phyloP scores from a whole-genome alignment of 768 basidiomycete genomes.

The Coprinopsis strossmayeri region DNA sequence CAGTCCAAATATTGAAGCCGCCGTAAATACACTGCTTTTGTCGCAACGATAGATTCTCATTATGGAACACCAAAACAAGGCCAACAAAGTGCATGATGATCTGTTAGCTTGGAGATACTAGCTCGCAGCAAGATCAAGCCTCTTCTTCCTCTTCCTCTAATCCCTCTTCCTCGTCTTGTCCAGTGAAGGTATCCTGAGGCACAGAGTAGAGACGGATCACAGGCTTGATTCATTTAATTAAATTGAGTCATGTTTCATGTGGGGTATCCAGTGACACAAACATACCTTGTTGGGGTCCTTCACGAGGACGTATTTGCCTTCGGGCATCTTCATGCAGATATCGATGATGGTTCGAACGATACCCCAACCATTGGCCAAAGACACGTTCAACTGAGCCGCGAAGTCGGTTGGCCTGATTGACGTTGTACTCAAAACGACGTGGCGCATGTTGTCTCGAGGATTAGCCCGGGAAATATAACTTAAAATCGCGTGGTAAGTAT shows the following conservation, averaged over 20 bases:
- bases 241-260: slow-evolving; percentile 10
- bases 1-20: slow-evolving; percentile 73
- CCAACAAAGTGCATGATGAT: no score
- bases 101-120: no score
- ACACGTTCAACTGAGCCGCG: slow-evolving; percentile 91
- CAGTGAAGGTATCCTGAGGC: slow-evolving; percentile 81
- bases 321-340: slow-evolving; percentile 92
- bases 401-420: slow-evolving; percentile 94
- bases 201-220: slow-evolving; percentile 92
- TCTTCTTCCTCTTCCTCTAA: slow-evolving; percentile 30
- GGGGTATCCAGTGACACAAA: slow-evolving; percentile 8
- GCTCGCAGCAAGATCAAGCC: no score
- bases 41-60: slow-evolving; percentile 24
- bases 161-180: slow-evolving; percentile 66
- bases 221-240: slow-evolving; percentile 48
- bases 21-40: slow-evolving; percentile 72
- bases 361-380: slow-evolving; percentile 95
- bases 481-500: slow-evolving; percentile 10
- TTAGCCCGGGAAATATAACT: slow-evolving; percentile 95
- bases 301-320: slow-evolving; percentile 95
- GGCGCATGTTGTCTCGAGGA: slow-evolving; percentile 91
- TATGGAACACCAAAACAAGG: no score
- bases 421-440: slow-evolving; percentile 91
- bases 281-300: slow-evolving; percentile 97
- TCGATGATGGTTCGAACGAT: slow-evolving; percentile 95